These are phyloP conservation scores for Cutaneotrichosporon cavernicola DNA, from an alignment of 1,284 basidiomycete genomes.

Conservation along the genomic window DNA sequence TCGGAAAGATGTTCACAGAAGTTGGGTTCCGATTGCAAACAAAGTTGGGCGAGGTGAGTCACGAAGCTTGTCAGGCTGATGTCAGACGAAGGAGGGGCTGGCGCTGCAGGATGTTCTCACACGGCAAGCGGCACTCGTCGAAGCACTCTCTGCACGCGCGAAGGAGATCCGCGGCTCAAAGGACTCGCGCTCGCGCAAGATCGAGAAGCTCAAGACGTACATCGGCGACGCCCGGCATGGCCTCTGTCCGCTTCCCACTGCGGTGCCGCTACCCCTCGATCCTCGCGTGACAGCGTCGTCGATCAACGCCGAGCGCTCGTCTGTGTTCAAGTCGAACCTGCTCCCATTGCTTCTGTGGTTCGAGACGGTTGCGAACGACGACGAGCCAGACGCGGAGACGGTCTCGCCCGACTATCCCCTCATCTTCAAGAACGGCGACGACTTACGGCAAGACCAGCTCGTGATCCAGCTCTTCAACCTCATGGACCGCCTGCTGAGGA, in stretches of 20 bases:
- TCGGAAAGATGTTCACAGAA: slow-evolving; percentile 87
- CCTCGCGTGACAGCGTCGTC: slow-evolving; percentile 77
- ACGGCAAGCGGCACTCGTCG: slow-evolving; percentile 81
- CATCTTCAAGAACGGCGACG: slow-evolving; percentile 99
- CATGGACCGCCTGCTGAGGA: slow-evolving; percentile 80
- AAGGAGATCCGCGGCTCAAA: slow-evolving; percentile 85
- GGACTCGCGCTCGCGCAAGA: slow-evolving; percentile 92
- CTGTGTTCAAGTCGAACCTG: slow-evolving; percentile 96
- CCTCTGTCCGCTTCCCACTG: slow-evolving; percentile 65
- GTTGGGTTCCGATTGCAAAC: slow-evolving; percentile 86
- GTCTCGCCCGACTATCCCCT: slow-evolving; percentile 70
- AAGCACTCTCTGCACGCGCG: slow-evolving; percentile 76
- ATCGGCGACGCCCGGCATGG: slow-evolving; percentile 82
- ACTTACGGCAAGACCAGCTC: slow-evolving; percentile 65
- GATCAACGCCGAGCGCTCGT: slow-evolving; percentile 84
- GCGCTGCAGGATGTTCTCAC: slow-evolving; percentile 77
- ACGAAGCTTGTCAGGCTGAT: slow-evolving; percentile 56
- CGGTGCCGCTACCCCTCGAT: slow-evolving; percentile 85
- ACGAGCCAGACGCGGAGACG: slow-evolving; percentile 30
- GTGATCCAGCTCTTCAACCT: slow-evolving; percentile 36
- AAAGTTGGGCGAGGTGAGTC: slow-evolving; percentile 71
- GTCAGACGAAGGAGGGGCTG: slow-evolving; percentile 67
- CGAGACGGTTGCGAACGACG: slow-evolving; percentile 57
- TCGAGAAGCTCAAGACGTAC: slow-evolving; percentile 82
- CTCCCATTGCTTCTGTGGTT: slow-evolving; percentile 90